A percentile compares a stretch with the other conserved stretches of the same genome.
These are phyloP conservation scores for Trichothecium sympodiale DNA, from an alignment of 2,329 filamentous ascomycete genomes.

Conservation along the genomic window DNA sequence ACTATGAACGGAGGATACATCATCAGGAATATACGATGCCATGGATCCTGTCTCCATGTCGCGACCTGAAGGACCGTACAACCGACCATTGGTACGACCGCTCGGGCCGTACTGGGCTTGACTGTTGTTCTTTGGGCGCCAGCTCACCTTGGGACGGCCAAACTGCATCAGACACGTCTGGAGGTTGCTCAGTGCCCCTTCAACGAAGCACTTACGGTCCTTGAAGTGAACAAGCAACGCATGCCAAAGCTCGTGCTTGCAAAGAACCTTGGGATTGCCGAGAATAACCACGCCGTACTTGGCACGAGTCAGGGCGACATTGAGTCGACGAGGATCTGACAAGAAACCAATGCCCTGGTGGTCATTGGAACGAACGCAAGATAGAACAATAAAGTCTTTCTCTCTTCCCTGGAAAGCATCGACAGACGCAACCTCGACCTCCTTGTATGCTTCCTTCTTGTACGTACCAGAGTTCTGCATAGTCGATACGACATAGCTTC, in stretches of 20 bases:
- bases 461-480: conserved; percentile 97
- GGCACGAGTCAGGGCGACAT: conserved; percentile 90
- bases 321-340: conserved; percentile 92
- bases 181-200: conserved; percentile 90
- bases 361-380: conserved; percentile 95
- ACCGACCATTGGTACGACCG: conserved; percentile 28
- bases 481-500: conserved; percentile 97
- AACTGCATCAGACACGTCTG: conserved; percentile 93
- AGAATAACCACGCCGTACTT: conserved; percentile 96
- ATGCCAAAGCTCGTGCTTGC: conserved; percentile 97
- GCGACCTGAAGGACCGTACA: conserved; percentile 30
- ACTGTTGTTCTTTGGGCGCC: conserved; percentile 69
- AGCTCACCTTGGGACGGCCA: conserved; percentile 82
- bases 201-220: conserved; percentile 88
- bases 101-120: conserved; percentile 57
- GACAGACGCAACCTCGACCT: conserved; percentile 95
- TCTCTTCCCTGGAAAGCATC: conserved; percentile 98
- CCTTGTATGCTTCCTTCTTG: conserved; percentile 98
- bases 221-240: conserved; percentile 93
- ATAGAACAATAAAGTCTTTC: conserved; percentile 97
- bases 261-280: conserved; percentile 92
- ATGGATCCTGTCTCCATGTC: conserved; percentile 75
- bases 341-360: conserved; percentile 98
- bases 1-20: conserved; percentile 91
- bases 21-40: conserved; percentile 90